Evolutionary conservation across 441 rosid genomes (phyloP).

Genomic region (Gossypium gossypioides): DNA sequence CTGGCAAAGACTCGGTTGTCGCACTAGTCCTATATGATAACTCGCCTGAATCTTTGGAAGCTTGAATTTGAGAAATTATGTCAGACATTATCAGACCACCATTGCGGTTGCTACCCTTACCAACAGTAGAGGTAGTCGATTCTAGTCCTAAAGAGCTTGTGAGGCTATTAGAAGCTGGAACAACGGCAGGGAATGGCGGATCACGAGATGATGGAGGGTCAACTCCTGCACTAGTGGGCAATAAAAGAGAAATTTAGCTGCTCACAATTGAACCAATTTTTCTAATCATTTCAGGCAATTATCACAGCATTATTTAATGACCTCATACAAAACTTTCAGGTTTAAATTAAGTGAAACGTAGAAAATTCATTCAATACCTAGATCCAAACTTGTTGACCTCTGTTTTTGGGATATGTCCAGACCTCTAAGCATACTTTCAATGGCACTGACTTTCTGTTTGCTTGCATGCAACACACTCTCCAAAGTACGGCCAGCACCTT

Average conservation of each 20-base stretch:
- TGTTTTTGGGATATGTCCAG: constrained; percentile 74
- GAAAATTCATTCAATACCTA: constrained; percentile 57
- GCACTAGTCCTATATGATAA: constrained; percentile 44
- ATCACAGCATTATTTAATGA: constrained; percentile 14
- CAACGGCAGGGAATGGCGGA: constrained; percentile 76
- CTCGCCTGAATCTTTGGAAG: constrained; percentile 84
- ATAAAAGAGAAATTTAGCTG: constrained; percentile 51
- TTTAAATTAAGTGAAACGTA: not conserved
- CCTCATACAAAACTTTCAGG: constrained; percentile 8
- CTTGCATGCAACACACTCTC: constrained; percentile 94
- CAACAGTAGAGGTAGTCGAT: constrained; percentile 37
- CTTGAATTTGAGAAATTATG: constrained; percentile 83
- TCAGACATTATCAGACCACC: constrained; percentile 85
- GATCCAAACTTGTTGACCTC: constrained; percentile 92
- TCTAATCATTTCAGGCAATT: constrained; percentile 7
- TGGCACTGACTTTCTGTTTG: constrained; percentile 97
- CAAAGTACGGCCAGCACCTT: constrained; percentile 77
- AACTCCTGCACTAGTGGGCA: constrained; percentile 96
- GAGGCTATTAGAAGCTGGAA: constrained; percentile 58
- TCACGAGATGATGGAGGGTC: constrained; percentile 99
- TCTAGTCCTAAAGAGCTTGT: constrained; percentile 43
- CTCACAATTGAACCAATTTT: constrained; percentile 21
- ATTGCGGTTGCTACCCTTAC: constrained; percentile 59
- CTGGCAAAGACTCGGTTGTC: constrained; percentile 49
- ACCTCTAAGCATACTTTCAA: constrained; percentile 97